These are phyloP conservation scores for Saturnispora silvae DNA, from an alignment of 805 yeast genomes.

Conservation along the genomic window DNA sequence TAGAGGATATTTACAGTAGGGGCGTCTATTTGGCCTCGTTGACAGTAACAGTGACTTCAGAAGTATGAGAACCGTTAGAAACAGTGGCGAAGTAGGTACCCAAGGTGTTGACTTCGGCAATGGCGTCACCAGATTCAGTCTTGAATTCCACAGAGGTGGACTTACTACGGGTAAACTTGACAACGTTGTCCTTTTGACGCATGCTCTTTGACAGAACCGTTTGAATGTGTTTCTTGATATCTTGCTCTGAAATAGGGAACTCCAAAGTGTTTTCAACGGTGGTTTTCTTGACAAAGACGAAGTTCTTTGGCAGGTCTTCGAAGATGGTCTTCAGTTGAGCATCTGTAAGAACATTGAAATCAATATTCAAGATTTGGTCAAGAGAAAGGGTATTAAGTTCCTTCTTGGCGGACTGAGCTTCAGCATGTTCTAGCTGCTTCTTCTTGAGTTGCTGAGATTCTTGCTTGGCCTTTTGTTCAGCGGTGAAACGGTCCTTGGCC, in stretches of 20 bases:
- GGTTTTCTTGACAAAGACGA: constrained; percentile 20
- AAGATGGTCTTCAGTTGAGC: constrained; percentile 16
- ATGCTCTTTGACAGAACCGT: constrained; percentile 7
- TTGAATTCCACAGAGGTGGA: constrained; percentile 13
- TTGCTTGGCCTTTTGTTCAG: constrained; percentile 8
- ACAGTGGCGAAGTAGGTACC: constrained; percentile 19
- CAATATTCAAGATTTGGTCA: constrained; percentile 21
- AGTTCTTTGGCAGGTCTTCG: constrained; percentile 20
- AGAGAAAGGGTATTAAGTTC: constrained; percentile 14
- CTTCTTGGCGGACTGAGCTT: constrained; percentile 2
- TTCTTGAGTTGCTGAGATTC: constrained; percentile 8
- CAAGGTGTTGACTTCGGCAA: constrained; percentile 12
- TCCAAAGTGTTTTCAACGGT: constrained; percentile 10
- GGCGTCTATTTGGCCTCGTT: constrained; percentile 4
- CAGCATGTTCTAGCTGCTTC: constrained; percentile 4
- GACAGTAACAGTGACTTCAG: constrained; percentile 18
- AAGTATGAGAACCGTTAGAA: constrained; percentile 14
- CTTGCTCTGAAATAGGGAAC: constrained; percentile 9
- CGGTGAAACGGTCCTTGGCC: constrained; percentile 10
- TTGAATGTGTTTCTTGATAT: constrained; percentile 9
- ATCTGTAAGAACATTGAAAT: constrained; percentile 16
- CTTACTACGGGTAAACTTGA: constrained; percentile 17
- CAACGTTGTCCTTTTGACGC: constrained; percentile 11
- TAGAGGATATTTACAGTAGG: background rate
- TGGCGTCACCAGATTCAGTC: constrained; percentile 10